Evolutionary conservation across 768 basidiomycete species (phyloP), one percentile per base, ranked within the genome.

Genomic region (Trametes gibbosa): DNA sequence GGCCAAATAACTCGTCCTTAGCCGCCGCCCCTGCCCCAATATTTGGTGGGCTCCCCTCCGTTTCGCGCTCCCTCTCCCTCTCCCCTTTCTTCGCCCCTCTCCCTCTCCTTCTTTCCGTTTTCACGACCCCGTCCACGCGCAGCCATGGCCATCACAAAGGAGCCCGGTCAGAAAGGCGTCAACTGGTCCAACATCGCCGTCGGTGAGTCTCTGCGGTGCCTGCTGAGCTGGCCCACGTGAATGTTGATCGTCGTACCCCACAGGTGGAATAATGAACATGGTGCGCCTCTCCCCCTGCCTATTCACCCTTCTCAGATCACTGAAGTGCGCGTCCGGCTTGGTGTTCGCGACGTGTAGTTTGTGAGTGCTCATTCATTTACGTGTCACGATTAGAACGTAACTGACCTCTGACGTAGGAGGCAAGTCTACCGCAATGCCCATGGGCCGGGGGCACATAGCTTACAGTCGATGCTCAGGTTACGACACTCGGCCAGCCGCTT

Each of bases 231-330:
- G 53, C 64, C 41, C 58, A 59, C 70, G 53, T 61, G 65, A 65
- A 64, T 53, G 48, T 62, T 61, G 56, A 59, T 46, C 68, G 65
- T 62, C 66, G 23, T 66, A 55, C 54, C 29, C 32, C 35, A 19
- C 39, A 94, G 95, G 95, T 76, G 95, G 79, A 61, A 93, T 97
- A 70, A 98, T 98, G 96, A 98, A 98, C 81, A 91, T 99, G 91
- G 94, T 96, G 77, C 64, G 45, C 45, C 62, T 32, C 29, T 10
- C 53, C 45, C 48, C 14, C 43, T 37, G n/a, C 17, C 41, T 40
- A 34, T 25, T 59, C 9, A 37, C 40, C 48, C 51, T 64, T 29
- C 54, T 53, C 32, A 46, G 48, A 7, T 42, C 29, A 54, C 61
- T 59, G 45, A 57, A 50, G 55, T 60, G 59, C 52, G 42, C 46